Evolutionary conservation across 306 rosid genomes (phyloP), one percentile per base, ranked within the genome.

Genomic region (Castanopsis chinensis): DNA sequence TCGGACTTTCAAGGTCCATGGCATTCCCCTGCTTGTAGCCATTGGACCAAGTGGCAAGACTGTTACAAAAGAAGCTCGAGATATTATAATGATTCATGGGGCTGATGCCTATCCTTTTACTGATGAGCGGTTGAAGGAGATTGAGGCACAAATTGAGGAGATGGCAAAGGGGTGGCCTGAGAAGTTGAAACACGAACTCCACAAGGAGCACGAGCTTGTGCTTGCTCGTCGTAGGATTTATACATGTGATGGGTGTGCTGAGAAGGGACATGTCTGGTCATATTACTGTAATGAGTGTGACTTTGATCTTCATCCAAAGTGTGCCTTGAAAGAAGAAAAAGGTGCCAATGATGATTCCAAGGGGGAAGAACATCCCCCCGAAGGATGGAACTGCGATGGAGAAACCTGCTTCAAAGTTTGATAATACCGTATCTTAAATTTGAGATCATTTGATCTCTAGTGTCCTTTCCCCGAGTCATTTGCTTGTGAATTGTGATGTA

Each of bases 91-190:
- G 37, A 5, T 20, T 43, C 76, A 94, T 60, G 97, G 92, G 1
- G 92, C 92, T 3, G 82, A 84, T 71, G 94, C 96, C 43, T 91
- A 93, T 80, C 96, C 97, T 76, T 91, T 93, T 82, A 89, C 92
- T 0, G 84, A 85, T 13, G 92, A 86, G 72, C 89, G 78, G 3
- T 57, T 88, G 52, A 75, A 83, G 73, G 85, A 89, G 73, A 18
- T 88, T 3, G 93, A 88, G 80, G 83, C 81, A 7, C 53, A 79
- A 71, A 14, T 23, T 14, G 92, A 89, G 20, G 90, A 90, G 54
- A 59, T 57, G 79, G 80, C 89, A 69, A 90, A 89, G 80, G 86
- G 86, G 84, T 90, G 93, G 94, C 90, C 96, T 45, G 76, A 89
- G 92, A 89, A 88, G 86, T 18, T 87, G 80, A 83, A 14, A 2